Evolutionary conservation across 495 filamentous ascomycete species (phyloP).

Genomic region (Neurospora sp.): DNA sequence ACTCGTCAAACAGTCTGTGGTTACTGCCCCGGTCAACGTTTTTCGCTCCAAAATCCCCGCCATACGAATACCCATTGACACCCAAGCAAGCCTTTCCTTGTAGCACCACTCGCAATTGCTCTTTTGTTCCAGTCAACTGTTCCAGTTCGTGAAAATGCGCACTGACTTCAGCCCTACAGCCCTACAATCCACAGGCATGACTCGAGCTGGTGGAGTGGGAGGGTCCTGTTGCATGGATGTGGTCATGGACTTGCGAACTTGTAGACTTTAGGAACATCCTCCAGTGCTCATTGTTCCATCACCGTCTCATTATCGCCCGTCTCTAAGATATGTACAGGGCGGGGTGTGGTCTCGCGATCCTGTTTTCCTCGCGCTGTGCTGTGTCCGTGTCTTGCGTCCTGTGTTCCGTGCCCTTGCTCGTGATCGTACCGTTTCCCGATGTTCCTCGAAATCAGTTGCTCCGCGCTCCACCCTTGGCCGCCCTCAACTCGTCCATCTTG

Average conservation of each 20-base stretch:
- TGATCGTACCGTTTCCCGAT: not conserved
- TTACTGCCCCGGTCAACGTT: not conserved
- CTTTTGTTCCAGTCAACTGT: not conserved
- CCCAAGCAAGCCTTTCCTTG: not conserved
- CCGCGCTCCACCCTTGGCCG: conserved; percentile 72
- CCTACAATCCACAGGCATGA: not conserved
- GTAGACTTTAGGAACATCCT: no score
- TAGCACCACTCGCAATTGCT: not conserved
- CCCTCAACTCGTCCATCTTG: conserved; percentile 95
- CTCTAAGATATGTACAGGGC: not conserved
- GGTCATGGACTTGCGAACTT: no score
- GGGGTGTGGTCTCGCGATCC: not conserved
- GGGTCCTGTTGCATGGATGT: not conserved
- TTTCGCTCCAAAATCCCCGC: not conserved
- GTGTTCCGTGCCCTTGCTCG: not conserved
- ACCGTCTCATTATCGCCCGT: not conserved
- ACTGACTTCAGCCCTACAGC: not conserved
- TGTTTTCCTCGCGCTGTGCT: not conserved
- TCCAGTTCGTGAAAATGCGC: not conserved
- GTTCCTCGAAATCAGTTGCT: conserved; percentile 56
- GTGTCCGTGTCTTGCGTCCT: not conserved
- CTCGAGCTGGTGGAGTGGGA: not conserved
- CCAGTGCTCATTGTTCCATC: no score
- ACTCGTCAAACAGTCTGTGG: not conserved
- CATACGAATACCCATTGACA: not conserved